Conservation (phyloP, 306 rosid genomes). For the Rosa chinensis region DNA sequence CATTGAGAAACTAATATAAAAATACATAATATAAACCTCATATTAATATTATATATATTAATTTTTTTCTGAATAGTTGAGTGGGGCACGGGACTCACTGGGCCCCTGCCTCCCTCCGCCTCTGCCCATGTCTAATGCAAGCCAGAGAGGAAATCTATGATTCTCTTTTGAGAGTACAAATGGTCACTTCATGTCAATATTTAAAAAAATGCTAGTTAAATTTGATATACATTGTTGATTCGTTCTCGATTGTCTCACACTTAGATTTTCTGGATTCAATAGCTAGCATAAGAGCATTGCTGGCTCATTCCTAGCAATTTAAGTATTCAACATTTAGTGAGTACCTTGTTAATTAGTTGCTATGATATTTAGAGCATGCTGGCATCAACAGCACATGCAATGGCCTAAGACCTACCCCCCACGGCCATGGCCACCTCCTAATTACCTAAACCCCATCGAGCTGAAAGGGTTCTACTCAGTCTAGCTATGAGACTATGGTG, state of each 20-base stretch:
- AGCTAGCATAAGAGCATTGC: not conserved
- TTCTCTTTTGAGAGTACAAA: not conserved
- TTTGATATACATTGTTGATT: not conserved
- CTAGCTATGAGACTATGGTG: not conserved
- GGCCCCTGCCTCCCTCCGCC: no score
- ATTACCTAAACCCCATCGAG: not conserved
- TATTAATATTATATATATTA: no score
- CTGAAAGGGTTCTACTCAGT: not conserved
- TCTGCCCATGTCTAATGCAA: not conserved
- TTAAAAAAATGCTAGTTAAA: not conserved
- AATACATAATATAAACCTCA: no score
- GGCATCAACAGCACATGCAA: not conserved
- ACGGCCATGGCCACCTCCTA: no score
- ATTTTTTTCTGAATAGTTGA: no score
- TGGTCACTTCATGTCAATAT: not conserved
- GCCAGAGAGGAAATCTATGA: not conserved
- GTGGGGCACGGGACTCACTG: no score
- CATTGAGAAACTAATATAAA: no score
- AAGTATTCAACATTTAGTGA: not conserved
- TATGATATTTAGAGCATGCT: not conserved
- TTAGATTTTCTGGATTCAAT: not conserved
- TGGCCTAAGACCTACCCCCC: no score
- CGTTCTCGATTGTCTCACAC: not conserved
- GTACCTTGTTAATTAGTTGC: not conserved
- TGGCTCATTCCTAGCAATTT: not conserved